phyloP scores from a whole-genome alignment of 305 asterid species.

The Lippia alba region DNA sequence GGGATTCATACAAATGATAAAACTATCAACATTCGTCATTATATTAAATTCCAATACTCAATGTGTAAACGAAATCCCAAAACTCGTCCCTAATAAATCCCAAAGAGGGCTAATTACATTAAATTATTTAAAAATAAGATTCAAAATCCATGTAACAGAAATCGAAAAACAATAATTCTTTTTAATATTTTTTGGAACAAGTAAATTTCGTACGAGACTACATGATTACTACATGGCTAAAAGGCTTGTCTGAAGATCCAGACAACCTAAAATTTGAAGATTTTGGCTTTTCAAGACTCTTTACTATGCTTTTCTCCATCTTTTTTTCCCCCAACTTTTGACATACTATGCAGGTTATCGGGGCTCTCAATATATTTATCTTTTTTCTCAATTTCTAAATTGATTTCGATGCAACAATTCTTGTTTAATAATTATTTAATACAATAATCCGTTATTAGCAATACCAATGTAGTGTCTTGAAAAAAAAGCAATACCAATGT shows the following conservation, averaged over 20 bases:
- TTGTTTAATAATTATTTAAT: constrained; percentile 2
- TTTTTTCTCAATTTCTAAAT: constrained; percentile 13
- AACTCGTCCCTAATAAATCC: neutral
- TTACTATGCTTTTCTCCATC: constrained; percentile 38
- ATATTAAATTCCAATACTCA: no score
- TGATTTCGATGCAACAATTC: constrained; percentile 28
- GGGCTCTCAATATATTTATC: constrained; percentile 34
- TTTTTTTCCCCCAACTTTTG: constrained; percentile 34
- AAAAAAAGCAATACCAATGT: neutral
- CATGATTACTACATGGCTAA: constrained; percentile 5
- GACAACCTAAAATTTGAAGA: constrained; percentile 48
- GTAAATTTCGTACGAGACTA: neutral
- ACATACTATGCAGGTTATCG: constrained; percentile 29
- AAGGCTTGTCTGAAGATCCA: constrained; percentile 35
- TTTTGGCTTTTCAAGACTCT: constrained; percentile 47
- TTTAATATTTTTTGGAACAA: neutral
- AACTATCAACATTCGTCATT: neutral
- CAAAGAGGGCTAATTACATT: no score
- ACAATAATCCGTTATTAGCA: neutral
- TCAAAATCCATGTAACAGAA: neutral
- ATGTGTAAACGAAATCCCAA: no score
- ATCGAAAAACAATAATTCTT: neutral
- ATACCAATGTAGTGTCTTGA: neutral
- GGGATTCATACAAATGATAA: neutral
- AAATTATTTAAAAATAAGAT: no score